Evolutionary conservation across 2,329 filamentous ascomycete genomes (phyloP), one percentile per base, ranked within the genome.

Genomic region (Mollisia scopiformis): DNA sequence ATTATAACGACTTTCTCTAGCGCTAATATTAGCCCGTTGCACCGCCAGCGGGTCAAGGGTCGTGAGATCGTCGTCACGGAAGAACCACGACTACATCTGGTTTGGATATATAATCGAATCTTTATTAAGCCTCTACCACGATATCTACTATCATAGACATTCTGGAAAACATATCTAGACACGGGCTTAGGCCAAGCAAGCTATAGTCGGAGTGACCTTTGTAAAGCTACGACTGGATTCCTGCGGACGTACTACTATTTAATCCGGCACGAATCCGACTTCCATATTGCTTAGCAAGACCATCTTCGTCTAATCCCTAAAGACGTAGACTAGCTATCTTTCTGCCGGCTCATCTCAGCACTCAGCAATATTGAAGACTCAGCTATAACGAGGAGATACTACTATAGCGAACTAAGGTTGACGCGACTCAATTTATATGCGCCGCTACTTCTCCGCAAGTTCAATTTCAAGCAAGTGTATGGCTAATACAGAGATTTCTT

Each of bases 401-500:
- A 53, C 4, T 77, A 71, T 58, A 74, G 74, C 14, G 74, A 77
- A 59, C 65, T 77, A 10, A 68, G 75, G 2, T 68, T 76, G 1
- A 61, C 62, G 5, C 62, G 73, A 6, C 56, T 77, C 11, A 75
- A 76, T 39, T 56, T 68, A 31, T 68, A 65, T 49, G 30, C 59
- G 19, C 7, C 64, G 14, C 51, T 28, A 23, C 35, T 19, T 16
- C 57, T 56, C 19, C 58, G 4, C 13, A 37, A 41, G 33, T 25
- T 54, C 19, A 30, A 60, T 41, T 41, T 64, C 14, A 27, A 60
- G 25, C 50, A 41, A 54, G 62, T 69, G 64, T 50, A 62, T 66
- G 27, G 53, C 59, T 62, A 71, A 57, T 84, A 81, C 66, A 66
- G 71, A 2, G 69, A 71, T 25, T 79, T 82, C 59, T 77, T 82